These are phyloP conservation scores for Penicillium canescens DNA, from an alignment of 495 filamentous ascomycete genomes.

Conservation along the genomic window DNA sequence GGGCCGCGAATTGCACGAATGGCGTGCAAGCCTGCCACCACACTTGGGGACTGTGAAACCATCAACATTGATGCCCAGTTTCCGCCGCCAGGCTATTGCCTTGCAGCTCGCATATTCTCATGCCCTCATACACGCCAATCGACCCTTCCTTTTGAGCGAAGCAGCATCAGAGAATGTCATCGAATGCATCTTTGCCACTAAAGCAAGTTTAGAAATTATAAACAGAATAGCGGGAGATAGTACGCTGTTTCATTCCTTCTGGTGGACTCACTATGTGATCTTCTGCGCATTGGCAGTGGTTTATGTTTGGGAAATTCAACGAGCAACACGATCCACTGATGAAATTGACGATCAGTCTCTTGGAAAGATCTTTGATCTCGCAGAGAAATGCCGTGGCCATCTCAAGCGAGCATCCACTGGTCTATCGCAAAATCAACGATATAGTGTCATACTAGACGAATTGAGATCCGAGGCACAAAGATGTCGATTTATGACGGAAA, in stretches of 20 bases:
- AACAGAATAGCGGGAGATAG: not conserved
- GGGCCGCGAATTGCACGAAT: conserved; percentile 15
- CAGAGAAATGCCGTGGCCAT: no score
- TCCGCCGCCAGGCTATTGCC: conserved; percentile 19
- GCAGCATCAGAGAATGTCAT: not conserved
- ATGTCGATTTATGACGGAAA: no score
- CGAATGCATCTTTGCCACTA: no score
- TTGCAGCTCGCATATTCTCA: conserved; percentile 26
- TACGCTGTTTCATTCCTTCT: conserved; percentile 31
- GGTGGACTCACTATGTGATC: conserved; percentile 39
- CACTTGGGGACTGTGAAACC: conserved; percentile 19
- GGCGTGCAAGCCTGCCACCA: conserved; percentile 19
- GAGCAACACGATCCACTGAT: conserved; percentile 1
- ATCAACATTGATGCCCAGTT: conserved; percentile 22
- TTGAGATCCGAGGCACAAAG: no score
- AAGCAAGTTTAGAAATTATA: no score
- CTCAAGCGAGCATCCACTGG: no score
- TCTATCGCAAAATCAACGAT: no score
- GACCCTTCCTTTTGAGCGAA: conserved; percentile 21
- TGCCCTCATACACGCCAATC: conserved; percentile 26
- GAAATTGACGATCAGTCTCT: not conserved
- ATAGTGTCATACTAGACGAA: no score
- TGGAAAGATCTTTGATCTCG: no score
- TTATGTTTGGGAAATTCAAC: conserved; percentile 37
- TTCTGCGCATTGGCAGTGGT: conserved; percentile 37